A percentile compares a stretch with the other conserved stretches of the same genome.
Evolutionary conservation across 148 eudicot species (phyloP).

Genomic region (Camellia japonica): DNA sequence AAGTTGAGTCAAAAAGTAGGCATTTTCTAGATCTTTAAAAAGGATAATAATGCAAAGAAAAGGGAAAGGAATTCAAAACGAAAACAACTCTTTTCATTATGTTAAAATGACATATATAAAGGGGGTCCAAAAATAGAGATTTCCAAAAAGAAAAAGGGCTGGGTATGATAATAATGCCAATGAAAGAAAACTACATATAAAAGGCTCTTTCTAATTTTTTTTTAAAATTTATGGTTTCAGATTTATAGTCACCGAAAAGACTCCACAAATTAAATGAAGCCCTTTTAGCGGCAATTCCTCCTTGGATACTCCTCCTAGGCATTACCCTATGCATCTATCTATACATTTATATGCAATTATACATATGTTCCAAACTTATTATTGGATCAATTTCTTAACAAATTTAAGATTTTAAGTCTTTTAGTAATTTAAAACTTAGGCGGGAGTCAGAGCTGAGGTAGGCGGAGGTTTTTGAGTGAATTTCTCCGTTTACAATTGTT

Average conservation of each 20-base stretch:
- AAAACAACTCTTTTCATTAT: conserved; percentile 17
- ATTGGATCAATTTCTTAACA: no score
- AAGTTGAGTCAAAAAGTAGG: conserved; percentile 15
- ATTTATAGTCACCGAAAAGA: neutral
- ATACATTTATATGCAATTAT: no score
- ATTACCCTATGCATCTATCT: no score
- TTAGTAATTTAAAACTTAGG: no score
- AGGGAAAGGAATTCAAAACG: conserved; percentile 23
- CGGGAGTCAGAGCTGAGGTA: no score
- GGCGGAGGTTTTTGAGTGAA: no score
- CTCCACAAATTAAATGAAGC: neutral
- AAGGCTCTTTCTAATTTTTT: neutral
- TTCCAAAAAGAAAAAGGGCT: neutral
- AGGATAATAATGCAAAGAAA: conserved; percentile 20
- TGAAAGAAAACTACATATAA: neutral
- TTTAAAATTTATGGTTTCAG: neutral
- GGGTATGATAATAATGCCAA: neutral
- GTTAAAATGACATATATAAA: neutral
- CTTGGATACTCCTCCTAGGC: neutral
- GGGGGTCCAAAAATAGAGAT: neutral
- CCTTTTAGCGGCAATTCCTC: neutral
- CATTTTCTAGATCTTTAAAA: conserved; percentile 9
- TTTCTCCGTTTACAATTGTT: no score
- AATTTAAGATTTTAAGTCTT: no score
- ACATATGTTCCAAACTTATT: no score